phyloP scores from a whole-genome alignment of 2,329 filamentous ascomycete species.

The Pseudopyrenochaeta lycopersici region DNA sequence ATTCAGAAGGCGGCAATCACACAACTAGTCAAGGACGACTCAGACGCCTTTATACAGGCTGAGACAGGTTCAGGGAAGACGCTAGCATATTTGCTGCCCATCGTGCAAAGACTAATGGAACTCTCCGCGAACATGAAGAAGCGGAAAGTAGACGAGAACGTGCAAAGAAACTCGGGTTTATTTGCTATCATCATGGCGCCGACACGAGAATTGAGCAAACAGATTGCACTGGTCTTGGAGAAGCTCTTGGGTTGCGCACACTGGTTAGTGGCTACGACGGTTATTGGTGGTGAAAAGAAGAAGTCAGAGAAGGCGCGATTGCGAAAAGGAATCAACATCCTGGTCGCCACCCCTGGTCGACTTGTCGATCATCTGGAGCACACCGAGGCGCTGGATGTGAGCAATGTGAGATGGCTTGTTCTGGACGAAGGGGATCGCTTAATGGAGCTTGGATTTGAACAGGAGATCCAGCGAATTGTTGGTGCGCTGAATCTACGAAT shows the following conservation, averaged over 20 bases:
- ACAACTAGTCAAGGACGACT: conserved; percentile 79
- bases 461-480: conserved; percentile 89
- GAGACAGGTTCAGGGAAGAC: conserved; percentile 98
- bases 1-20: conserved; percentile 92
- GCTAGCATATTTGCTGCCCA: conserved; percentile 90
- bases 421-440: conserved; percentile 96
- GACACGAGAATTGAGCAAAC: conserved; percentile 91
- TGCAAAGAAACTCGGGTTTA: conserved; percentile 85
- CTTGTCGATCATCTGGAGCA: conserved; percentile 92
- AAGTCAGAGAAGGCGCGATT: conserved; percentile 91
- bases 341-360: conserved; percentile 92
- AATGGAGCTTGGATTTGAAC: conserved; percentile 97
- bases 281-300: conserved; percentile 76
- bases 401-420: conserved; percentile 90
- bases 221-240: conserved; percentile 88
- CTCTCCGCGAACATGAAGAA: conserved; percentile 66
- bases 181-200: conserved; percentile 95
- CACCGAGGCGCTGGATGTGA: conserved; percentile 87
- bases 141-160: conserved; percentile 53
- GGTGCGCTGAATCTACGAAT: conserved; percentile 75
- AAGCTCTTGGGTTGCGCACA: conserved; percentile 86
- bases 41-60: conserved; percentile 94
- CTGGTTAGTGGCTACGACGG: conserved; percentile 92
- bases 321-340: conserved; percentile 92
- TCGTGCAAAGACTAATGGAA: conserved; percentile 86